phyloP scores from a whole-genome alignment of 768 basidiomycete species.

The Tricholoma hemisulphureum region DNA sequence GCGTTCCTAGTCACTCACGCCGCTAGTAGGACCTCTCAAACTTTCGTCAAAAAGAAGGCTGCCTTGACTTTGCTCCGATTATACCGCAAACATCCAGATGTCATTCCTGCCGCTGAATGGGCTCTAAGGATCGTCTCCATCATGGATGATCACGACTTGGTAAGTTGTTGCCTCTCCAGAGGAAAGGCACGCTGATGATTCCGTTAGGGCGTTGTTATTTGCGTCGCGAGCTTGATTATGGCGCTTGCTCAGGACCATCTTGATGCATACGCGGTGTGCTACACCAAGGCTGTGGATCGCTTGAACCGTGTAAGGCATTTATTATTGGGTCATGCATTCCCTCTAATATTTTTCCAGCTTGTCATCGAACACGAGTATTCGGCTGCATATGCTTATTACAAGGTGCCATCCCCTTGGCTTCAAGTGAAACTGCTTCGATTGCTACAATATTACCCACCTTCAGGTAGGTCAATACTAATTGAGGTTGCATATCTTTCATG shows the following conservation, averaged over 20 bases:
- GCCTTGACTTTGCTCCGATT: slow-evolving; percentile 89
- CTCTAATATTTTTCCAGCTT: slow-evolving; percentile 49
- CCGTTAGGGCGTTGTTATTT: slow-evolving; percentile 85
- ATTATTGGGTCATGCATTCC: not conserved
- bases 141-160: slow-evolving; percentile 92
- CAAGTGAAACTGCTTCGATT: slow-evolving; percentile 93
- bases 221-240: slow-evolving; percentile 90
- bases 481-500: not conserved
- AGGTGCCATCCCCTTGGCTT: slow-evolving; percentile 96
- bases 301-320: slow-evolving; percentile 65
- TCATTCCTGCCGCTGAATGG: slow-evolving; percentile 94
- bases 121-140: slow-evolving; percentile 90
- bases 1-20: slow-evolving; percentile 10
- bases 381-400: slow-evolving; percentile 93
- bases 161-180: slow-evolving; percentile 25
- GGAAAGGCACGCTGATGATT: slow-evolving; percentile 5
- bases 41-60: slow-evolving; percentile 98
- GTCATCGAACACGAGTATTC: slow-evolving; percentile 89
- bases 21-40: slow-evolving; percentile 76
- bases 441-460: slow-evolving; percentile 93
- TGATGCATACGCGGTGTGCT: slow-evolving; percentile 88
- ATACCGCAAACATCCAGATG: slow-evolving; percentile 94
- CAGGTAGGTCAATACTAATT: slow-evolving; percentile 54
- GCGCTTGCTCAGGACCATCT: slow-evolving; percentile 92
- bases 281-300: slow-evolving; percentile 91